Base-by-base conservation (phyloP, 495 filamentous ascomycete species). In the Trichocladium uniseriatum region DNA sequence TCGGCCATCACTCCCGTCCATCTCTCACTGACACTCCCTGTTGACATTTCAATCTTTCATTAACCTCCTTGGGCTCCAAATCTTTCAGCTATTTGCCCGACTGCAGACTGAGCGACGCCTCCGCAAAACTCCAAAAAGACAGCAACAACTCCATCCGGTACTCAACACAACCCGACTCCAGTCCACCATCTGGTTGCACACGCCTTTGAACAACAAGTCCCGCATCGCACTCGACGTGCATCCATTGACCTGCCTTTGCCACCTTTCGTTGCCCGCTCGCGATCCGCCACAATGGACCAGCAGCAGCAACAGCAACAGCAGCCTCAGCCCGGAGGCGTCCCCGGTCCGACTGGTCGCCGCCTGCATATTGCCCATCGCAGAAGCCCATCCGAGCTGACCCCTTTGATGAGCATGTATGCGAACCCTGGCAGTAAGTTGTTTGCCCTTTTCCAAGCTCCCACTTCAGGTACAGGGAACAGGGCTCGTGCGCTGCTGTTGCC, bases 281-380 rank as follows among this genome's bases (percentile, higher is more conserved):
- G 39, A 55, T 38, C 47, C 43, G 51, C 58, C 55, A 54, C 65
- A 55, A 95, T 94, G 88, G 89, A 95, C 71, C 87, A 89, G 69
- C 80, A 81, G 60, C 61, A 66, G 47, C 62, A 66, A 47, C 67
- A 70, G 82, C 39, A 48, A 56, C 68, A 71, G 57, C 69, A 69
- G 66, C 72, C 72, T 57, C 73, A 69, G 54, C 55, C 71, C 38
- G 73, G 80, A 59, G 85, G 82, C 61, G 81, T 84, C 43, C 80
- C 83, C 66, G 89, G 89, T 53, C 87, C 91, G 52, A 70, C 82
- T 51, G 89, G 89, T 57, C 89, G 92, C 61, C 84, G 89, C 66
- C 80, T 97, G 57, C 91, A 97, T 71, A 96, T 98, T 65, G 92
- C 94, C 61, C 92, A 98, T 71, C 83, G 92, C 62, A 80, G 92